Base-by-base conservation (phyloP, 768 basidiomycete genomes). In the Neoboletus brunneissimus region DNA sequence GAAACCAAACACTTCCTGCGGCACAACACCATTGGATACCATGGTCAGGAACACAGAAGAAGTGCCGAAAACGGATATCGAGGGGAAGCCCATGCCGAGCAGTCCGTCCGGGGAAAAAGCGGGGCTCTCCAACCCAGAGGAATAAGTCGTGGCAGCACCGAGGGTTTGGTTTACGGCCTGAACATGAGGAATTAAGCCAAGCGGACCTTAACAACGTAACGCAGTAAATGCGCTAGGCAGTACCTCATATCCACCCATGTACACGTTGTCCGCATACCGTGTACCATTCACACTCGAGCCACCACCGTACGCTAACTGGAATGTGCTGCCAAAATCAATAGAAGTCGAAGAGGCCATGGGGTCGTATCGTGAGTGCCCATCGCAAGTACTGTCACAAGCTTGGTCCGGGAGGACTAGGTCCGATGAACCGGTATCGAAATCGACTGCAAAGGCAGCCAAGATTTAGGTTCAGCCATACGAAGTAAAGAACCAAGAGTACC, bases 391-490 rank as follows among this genome's bases (percentile, higher is more conserved):
- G 37, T 34, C 49, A 51, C 77, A 77, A 34, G 37, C 27, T 29
- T 63, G 18, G 3, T 57, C 57, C 10, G 78, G 75, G 31, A 80
- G 60, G 63, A 84, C 73, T 10, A 81, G 66, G 66, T 84, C 82
- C 45, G 76, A 71, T 42, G 79, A 81, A 27, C 82, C 79, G 18
- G 80, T 82, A 61, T 82, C 81, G 54, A 81, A 79, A 62, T 80
- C 79, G 42, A 82, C 79, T 78, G 54, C n/a, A 55, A 46, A 41
- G 41, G 40, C 6, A n/a, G 22, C 16, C 29, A 29, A 41, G 32
- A 23, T 2, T 18, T 40, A 34, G 9, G 22, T 53, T 41, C 35
- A 51, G n/a, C 15, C 45, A 41, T 34, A 32, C 27, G n/a, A 44
- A 53, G 27, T 12, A 23, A 48, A 55, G 29, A 16, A 9, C 8